These are phyloP conservation scores for Sambucus nigra DNA, from an alignment of 129 eudicot genomes.

Conservation along the genomic window DNA sequence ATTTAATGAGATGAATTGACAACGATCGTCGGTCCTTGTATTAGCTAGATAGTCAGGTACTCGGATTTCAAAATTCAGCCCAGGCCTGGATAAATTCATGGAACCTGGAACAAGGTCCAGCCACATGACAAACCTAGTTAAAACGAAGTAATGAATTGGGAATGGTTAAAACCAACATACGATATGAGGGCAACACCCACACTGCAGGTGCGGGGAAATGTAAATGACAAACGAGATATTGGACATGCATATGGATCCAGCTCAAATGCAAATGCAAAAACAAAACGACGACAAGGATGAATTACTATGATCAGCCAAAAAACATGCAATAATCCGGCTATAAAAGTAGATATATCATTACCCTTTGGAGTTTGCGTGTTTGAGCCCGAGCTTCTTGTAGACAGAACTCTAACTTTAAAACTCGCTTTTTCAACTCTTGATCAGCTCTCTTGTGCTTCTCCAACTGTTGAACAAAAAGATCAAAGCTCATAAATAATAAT, in stretches of 20 bases:
- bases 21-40: too few species aligned
- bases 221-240: background rate
- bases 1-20: too few species aligned
- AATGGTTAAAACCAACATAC: too few species aligned
- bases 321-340: background rate
- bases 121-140: too few species aligned
- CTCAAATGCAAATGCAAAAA: background rate
- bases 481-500: slow-evolving; percentile 4
- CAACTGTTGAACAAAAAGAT: slow-evolving; percentile 33
- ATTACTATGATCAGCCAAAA: background rate
- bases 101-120: too few species aligned
- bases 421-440: slow-evolving; percentile 85
- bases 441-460: slow-evolving; percentile 92
- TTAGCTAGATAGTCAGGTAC: too few species aligned
- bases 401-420: slow-evolving; percentile 85
- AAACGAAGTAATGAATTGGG: too few species aligned
- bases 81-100: too few species aligned
- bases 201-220: background rate
- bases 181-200: too few species aligned
- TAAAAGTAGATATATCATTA: slow-evolving; percentile 19
- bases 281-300: background rate
- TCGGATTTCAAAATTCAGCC: too few species aligned
- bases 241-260: background rate
- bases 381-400: slow-evolving; percentile 98
- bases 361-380: slow-evolving; percentile 93